Evolutionary conservation across 306 rosid genomes (phyloP).

Genomic region (Vigna trinervia): DNA sequence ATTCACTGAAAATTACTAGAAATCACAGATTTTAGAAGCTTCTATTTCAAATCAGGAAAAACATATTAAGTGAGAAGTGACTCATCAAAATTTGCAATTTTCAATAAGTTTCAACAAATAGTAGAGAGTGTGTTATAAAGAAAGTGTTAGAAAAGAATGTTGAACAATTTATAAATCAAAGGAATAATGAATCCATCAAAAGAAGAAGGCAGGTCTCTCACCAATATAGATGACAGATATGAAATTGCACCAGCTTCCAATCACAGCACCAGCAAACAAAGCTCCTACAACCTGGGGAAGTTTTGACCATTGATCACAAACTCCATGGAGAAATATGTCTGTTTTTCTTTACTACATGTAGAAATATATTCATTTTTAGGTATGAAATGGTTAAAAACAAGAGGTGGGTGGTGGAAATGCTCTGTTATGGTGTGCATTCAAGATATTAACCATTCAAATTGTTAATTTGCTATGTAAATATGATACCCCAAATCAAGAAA

Average conservation of each 20-base stretch:
- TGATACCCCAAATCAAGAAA: conserved; percentile 16
- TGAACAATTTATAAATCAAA: neutral
- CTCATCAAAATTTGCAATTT: no score
- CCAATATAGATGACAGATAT: conserved; percentile 82
- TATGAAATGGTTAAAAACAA: conserved; percentile 32
- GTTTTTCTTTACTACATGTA: conserved; percentile 6
- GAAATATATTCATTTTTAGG: conserved; percentile 23
- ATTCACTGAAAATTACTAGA: no score
- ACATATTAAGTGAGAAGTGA: no score
- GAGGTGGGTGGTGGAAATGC: neutral
- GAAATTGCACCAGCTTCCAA: conserved; percentile 92
- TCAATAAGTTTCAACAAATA: no score
- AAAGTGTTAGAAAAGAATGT: neutral
- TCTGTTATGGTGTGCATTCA: neutral
- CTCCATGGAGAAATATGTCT: conserved; percentile 24
- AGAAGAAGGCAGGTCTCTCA: conserved; percentile 49
- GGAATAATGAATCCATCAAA: conserved; percentile 10
- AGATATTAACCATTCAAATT: neutral
- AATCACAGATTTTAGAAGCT: no score
- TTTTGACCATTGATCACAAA: conserved; percentile 39
- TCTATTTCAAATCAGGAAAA: no score
- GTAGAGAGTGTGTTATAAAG: no score
- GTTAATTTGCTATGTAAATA: neutral
- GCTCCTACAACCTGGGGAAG: conserved; percentile 61
- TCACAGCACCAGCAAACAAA: conserved; percentile 77